These are phyloP conservation scores for Pleurotus djamor DNA, from an alignment of 768 basidiomycete genomes.

Conservation along the genomic window DNA sequence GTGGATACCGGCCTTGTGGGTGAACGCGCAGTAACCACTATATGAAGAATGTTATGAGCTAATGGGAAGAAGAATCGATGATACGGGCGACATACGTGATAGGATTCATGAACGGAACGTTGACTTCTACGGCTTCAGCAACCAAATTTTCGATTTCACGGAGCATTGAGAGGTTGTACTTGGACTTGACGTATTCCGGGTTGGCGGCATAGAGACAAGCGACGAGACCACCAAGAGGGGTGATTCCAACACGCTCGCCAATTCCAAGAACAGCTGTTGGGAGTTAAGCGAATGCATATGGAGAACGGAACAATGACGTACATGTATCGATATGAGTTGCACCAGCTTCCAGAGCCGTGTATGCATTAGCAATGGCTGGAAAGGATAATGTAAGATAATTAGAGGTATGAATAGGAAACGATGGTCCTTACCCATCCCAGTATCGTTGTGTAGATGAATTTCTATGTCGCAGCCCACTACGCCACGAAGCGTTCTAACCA, in stretches of 20 bases:
- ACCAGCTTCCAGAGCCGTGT: slow-evolving; percentile 96
- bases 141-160: slow-evolving; percentile 99
- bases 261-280: slow-evolving; percentile 87
- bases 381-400: slow-evolving; percentile 6
- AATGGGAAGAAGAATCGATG: background rate
- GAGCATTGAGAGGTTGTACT: slow-evolving; percentile 97
- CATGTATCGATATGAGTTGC: slow-evolving; percentile 99
- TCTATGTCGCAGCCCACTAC: slow-evolving; percentile 99
- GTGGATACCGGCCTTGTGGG: slow-evolving; percentile 99
- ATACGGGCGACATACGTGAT: slow-evolving; percentile 59
- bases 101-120: slow-evolving; percentile 96
- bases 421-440: slow-evolving; percentile 78
- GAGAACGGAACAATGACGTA: slow-evolving; percentile 28
- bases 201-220: slow-evolving; percentile 96
- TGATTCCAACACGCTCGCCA: slow-evolving; percentile 98
- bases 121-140: slow-evolving; percentile 97
- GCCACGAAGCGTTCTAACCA: slow-evolving; percentile 92
- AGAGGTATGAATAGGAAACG: background rate
- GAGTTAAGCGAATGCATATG: slow-evolving; percentile 6
- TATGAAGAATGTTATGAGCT: slow-evolving; percentile 5
- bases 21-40: slow-evolving; percentile 99
- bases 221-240: slow-evolving; percentile 94
- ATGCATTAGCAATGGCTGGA: slow-evolving; percentile 95
- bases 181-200: slow-evolving; percentile 98
- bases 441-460: slow-evolving; percentile 97